These are phyloP conservation scores for Aspergillus carlsbadensis DNA, from an alignment of 495 filamentous ascomycete species.

Conservation along the genomic window DNA sequence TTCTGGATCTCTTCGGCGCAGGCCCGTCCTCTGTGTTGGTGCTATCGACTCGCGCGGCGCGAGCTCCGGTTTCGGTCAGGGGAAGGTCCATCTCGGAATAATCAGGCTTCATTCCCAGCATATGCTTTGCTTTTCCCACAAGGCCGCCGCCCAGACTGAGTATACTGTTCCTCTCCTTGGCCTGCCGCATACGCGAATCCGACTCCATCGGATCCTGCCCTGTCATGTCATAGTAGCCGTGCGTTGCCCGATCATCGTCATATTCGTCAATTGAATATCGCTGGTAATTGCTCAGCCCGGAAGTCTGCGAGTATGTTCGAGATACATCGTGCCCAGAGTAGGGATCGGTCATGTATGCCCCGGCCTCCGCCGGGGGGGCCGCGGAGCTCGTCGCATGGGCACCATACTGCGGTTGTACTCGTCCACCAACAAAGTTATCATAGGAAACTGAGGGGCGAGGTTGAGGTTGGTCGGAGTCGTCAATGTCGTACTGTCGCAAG, in stretches of 20 bases:
- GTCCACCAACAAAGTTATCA: slow-evolving; percentile 86
- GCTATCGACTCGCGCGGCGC: slow-evolving; percentile 41
- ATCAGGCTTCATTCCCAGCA: slow-evolving; percentile 85
- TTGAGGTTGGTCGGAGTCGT: slow-evolving; percentile 60
- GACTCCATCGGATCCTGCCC: slow-evolving; percentile 57
- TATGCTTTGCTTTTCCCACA: slow-evolving; percentile 81
- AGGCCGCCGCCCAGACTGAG: slow-evolving; percentile 82
- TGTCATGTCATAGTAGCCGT: slow-evolving; percentile 58
- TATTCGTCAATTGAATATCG: slow-evolving; percentile 84
- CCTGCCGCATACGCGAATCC: slow-evolving; percentile 51
- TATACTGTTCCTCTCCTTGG: slow-evolving; percentile 81
- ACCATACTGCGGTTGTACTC: slow-evolving; percentile 45
- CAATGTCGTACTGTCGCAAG: slow-evolving; percentile 64
- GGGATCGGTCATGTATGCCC: slow-evolving; percentile 34
- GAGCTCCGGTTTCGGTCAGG: slow-evolving; percentile 73
- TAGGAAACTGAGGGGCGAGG: slow-evolving; percentile 86
- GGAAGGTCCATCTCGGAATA: slow-evolving; percentile 99
- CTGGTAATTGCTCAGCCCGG: slow-evolving; percentile 80
- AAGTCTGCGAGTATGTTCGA: slow-evolving; percentile 78
- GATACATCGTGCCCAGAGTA: slow-evolving; percentile 47
- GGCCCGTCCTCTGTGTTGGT: slow-evolving; percentile 29
- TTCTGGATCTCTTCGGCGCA: slow-evolving; percentile 59
- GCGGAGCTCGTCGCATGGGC: slow-evolving; percentile 26
- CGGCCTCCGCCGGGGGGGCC: slow-evolving; percentile 30
- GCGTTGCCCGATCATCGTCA: slow-evolving; percentile 71